Evolutionary conservation across 257 asterid species (phyloP), one percentile per base, ranked within the genome.

Genomic region (Nicotiana otophora): DNA sequence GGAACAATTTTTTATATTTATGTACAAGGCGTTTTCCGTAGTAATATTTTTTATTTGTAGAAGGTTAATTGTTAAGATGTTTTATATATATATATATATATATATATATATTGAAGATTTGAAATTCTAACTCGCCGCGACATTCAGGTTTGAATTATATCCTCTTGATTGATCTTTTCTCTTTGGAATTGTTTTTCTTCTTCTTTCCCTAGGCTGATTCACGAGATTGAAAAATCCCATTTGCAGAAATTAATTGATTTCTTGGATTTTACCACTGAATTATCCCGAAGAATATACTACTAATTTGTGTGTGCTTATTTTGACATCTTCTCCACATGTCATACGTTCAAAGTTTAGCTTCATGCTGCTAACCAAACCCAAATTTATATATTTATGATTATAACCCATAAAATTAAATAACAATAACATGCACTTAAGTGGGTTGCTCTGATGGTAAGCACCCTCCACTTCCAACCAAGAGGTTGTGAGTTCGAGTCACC

Each of bases 231-330:
- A 79, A 70, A 33, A n/a, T 10, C 34, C 77, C 48, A 81, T 66
- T 82, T 34, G 82, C 74, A 62, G 0, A 23, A 81, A 58, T 81
- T 67, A 4, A 78, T 42, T 36, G 63, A 65, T 72, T 86, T 76
- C 69, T 81, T 80, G 77, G 81, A 84, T 85, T 84, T 62, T 23
- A 70, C 63, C 39, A 28, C 58, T 76, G 65, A 76, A 23, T 8
- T 64, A 77, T 81, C 33, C 70, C 58, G 60, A 78, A 67, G 86
- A 83, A 85, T 86, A 88, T 79, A 60, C 84, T 85, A 60, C 51
- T 42, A 42, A 74, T 61, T 42, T 62, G 42, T 76, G 36, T 60
- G 30, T 65, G 55, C 53, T 54, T 76, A 58, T 62, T 70, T 86
- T 89, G 90, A 86, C 89, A 77, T 5, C 2, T 83, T 78, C 85